Evolutionary conservation across 1,284 basidiomycete species (phyloP).

Genomic region (Laetiporus sulphureus): DNA sequence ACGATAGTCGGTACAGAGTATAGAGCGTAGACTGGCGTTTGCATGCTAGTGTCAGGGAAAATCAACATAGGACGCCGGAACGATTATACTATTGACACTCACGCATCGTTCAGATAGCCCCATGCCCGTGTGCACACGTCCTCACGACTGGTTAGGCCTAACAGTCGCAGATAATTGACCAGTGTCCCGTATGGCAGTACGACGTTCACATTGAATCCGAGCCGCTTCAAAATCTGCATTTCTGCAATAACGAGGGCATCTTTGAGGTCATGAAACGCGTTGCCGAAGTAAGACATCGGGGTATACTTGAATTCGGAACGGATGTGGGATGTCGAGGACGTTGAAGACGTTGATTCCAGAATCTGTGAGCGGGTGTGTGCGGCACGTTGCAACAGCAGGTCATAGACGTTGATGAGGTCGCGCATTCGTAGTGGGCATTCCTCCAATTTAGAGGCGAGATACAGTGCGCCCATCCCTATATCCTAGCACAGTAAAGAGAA

Average conservation of each 20-base stretch:
- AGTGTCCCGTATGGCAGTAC: slow-evolving; percentile 91
- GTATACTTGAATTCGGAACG: slow-evolving; percentile 57
- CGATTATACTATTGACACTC: slow-evolving; percentile 25
- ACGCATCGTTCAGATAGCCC: slow-evolving; percentile 92
- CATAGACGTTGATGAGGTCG: slow-evolving; percentile 92
- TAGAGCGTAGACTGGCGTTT: slow-evolving; percentile 86
- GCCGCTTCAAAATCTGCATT: slow-evolving; percentile 95
- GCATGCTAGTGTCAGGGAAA: slow-evolving; percentile 52
- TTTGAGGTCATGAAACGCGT: slow-evolving; percentile 81
- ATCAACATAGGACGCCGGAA: slow-evolving; percentile 3
- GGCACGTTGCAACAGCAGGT: slow-evolving; percentile 71
- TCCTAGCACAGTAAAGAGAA: slow-evolving; percentile 46
- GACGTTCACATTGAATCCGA: slow-evolving; percentile 86
- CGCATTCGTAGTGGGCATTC: slow-evolving; percentile 90
- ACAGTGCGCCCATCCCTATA: slow-evolving; percentile 88
- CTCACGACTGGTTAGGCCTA: slow-evolving; percentile 70
- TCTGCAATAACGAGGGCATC: slow-evolving; percentile 90
- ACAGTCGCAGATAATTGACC: slow-evolving; percentile 90
- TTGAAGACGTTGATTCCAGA: slow-evolving; percentile 11
- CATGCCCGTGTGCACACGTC: slow-evolving; percentile 76
- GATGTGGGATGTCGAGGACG: slow-evolving; percentile 18
- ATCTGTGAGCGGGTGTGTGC: slow-evolving; percentile 32
- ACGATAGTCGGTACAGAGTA: slow-evolving; percentile 88
- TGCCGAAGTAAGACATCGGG: slow-evolving; percentile 83
- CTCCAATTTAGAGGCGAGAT: slow-evolving; percentile 93